Evolutionary conservation across 2,329 filamentous ascomycete species (phyloP), one percentile per base, ranked within the genome.

Genomic region (Penicillium hesseltinei): DNA sequence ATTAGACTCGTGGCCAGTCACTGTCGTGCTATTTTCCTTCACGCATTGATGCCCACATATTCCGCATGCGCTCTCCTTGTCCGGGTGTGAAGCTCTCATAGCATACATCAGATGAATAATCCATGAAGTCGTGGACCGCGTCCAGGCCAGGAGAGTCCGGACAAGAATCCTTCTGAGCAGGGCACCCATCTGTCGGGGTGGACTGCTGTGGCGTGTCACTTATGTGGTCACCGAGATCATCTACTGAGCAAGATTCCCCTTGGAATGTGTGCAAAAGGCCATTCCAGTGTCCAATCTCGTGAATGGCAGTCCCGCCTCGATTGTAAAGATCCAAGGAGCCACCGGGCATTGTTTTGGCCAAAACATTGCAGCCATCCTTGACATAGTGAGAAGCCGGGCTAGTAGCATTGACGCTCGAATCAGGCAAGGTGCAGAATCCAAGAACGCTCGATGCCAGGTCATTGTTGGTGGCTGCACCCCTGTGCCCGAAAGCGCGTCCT

Each of bases 181-280:
- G 83, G 68, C 83, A 86, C 1, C 82, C 82, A 60, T 80, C 77
- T n/a, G 83, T 85, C n/a, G 73, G 89, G 45, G 79, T 87, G 64
- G 59, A 77, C 60, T 79, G 73, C 59, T 77, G 73, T 15, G 78
- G 75, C 17, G 78, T 80, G 57, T 80, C 78, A 21, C 69, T 62
- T 21, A 79, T 74, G 55, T 75, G 77, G 58, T 80, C 78, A 1
- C 78, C 77, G 5, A 69, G 64, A 53, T 74, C 71, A 23, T 57
- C 58, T 2, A 62, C 29, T 5, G 62, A 66, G 54, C 75, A 78
- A 3, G 70, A 74, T 35, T 73, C 69, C 0, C 71, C 75, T 58
- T 78, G 72, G 45, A 79, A 80, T 1, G 75, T 77, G 57, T 80
- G 78, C 40, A 79, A 59, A 19, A 80, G 65, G 1, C 78, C 78